Base-by-base conservation (phyloP, 2,329 filamentous ascomycete species). In the Scytalidium lignicola region DNA sequence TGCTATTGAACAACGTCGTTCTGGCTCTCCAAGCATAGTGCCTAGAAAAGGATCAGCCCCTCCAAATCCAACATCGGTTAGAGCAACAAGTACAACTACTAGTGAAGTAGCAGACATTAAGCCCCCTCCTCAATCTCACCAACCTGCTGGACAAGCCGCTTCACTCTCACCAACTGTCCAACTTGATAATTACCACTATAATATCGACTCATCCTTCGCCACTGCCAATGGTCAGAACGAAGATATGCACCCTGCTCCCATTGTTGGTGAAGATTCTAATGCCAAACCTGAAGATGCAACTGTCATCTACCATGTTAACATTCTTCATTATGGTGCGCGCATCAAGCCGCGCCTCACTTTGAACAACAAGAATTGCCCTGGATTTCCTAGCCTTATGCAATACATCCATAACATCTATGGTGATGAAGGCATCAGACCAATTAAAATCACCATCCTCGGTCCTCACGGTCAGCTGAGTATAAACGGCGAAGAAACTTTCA, bases 301-400 rank as follows among this genome's bases (percentile, higher is more conserved):
- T 19, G 23, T 52, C 29, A 49, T 45, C 10, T 63, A 60, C 46
- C 53, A 59, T 37, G 40, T 65, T 41, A 62, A 62, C 41, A 51
- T 65, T 28, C 39, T 65, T 18, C 51, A 51, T 9, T 45, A 52
- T 22, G 54, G 54, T 28, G 47, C 43, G 17, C 56, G 60, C 41
- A 32, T 57, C 15, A 55, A 54, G 20, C 53, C 59, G 3, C 53
- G 49, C 28, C 23, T 58, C 40, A 51, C 45, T 17, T 46, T 63
- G 20, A 55, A 42, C 4, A 48, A 54, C 10, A 40, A 23, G 7
- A 48, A 48, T 7, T 63, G 59, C 37, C 56, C 59, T 43, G 55
- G 49, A 9, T 62, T 60, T 29, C 43, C 54, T 9, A 60, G 54
- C 41, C 52, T 65, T 22, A 32, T 58, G 26, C 53, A 57, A 29